Conservation (phyloP, 768 basidiomycete species). For the Boletus fagicola region DNA sequence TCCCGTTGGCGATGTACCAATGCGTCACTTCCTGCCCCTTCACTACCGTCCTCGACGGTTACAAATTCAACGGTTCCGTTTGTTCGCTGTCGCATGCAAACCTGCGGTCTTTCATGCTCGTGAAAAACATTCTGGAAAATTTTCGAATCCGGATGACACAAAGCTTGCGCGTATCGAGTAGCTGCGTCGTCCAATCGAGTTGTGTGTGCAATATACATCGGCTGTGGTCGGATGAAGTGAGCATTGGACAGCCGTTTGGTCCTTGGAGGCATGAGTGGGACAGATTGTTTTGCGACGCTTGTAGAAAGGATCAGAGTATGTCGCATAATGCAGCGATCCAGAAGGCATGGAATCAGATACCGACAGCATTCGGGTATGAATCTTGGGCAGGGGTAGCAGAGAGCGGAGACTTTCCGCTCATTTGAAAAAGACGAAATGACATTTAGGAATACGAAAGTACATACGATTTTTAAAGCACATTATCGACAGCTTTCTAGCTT, state of each 20-base stretch:
- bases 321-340: constrained; percentile 3
- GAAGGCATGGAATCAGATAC: constrained; percentile 16
- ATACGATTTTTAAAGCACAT: no score
- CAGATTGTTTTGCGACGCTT: constrained; percentile 11
- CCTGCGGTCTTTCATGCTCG: constrained; percentile 8
- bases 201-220: neutral
- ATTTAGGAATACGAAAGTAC: no score
- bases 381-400: constrained; percentile 9
- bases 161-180: neutral
- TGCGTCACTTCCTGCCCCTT: constrained; percentile 7
- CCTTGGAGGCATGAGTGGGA: constrained; percentile 18
- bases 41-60: constrained; percentile 6
- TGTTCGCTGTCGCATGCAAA: constrained; percentile 5
- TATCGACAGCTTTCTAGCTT: no score
- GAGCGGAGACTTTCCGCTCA: neutral
- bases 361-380: constrained; percentile 7
- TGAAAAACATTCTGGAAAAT: constrained; percentile 4
- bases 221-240: constrained; percentile 8
- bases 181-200: constrained; percentile 2
- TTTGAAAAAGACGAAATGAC: neutral
- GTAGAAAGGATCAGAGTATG: neutral
- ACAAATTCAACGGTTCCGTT: constrained; percentile 1
- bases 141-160: constrained; percentile 1
- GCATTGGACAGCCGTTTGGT: constrained; percentile 2
- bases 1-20: constrained; percentile 16